phyloP scores from a whole-genome alignment of 306 rosid species.

The Cucumis melo region DNA sequence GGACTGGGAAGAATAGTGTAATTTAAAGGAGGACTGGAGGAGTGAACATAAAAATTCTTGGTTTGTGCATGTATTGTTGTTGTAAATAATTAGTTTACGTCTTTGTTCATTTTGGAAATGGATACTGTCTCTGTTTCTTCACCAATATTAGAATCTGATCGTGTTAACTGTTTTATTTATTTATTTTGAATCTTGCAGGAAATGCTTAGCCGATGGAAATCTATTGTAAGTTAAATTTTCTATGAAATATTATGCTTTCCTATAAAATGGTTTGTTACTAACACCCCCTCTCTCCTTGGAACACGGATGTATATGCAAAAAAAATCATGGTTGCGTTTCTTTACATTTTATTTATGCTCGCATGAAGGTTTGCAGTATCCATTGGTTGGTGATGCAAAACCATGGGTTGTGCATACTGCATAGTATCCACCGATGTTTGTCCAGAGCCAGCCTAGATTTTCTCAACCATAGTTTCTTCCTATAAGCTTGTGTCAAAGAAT shows the following conservation, averaged over 20 bases:
- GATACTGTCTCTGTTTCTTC: neutral
- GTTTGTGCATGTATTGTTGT: neutral
- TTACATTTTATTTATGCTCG: neutral
- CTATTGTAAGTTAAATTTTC: constrained; percentile 52
- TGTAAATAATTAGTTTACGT: neutral
- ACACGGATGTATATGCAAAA: neutral
- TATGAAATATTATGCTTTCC: neutral
- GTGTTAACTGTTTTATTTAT: neutral
- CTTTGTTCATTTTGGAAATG: neutral
- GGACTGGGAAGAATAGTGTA: neutral
- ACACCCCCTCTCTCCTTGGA: neutral
- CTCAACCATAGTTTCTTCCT: too few relatives aligned
- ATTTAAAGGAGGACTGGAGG: neutral
- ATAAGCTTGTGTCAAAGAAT: too few relatives aligned
- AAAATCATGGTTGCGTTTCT: neutral
- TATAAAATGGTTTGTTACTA: neutral
- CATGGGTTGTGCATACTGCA: too few relatives aligned
- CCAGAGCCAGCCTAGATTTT: too few relatives aligned
- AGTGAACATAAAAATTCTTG: neutral
- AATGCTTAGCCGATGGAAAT: constrained; percentile 73
- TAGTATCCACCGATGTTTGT: too few relatives aligned
- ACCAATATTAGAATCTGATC: neutral
- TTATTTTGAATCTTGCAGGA: constrained; percentile 39
- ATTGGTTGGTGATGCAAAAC: too few relatives aligned
- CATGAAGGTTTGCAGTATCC: too few relatives aligned